phyloP scores from a whole-genome alignment of 2,329 filamentous ascomycete species.

The Curvularia verruculosa region DNA sequence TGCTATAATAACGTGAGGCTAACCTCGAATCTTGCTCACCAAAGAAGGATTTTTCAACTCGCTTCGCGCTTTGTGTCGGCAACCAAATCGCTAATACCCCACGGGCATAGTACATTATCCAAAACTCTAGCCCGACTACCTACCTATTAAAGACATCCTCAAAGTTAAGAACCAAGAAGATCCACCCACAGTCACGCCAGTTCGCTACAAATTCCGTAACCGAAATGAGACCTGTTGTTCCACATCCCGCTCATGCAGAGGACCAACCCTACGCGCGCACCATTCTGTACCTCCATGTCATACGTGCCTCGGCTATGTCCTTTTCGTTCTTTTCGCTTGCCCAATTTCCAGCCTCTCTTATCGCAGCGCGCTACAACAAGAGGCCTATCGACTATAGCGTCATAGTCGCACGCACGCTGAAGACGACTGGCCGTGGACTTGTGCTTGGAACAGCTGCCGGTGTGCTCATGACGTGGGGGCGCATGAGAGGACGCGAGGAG shows the following conservation, averaged over 20 bases:
- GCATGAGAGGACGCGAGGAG: constrained; percentile 63
- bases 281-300: constrained; percentile 66
- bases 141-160: not conserved
- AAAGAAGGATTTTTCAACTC: not conserved
- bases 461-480: constrained; percentile 51
- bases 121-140: not conserved
- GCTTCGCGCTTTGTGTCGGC: not conserved
- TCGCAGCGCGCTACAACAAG: constrained; percentile 32
- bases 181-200: not conserved
- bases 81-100: not conserved
- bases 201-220: not conserved
- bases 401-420: constrained; percentile 49
- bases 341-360: constrained; percentile 41
- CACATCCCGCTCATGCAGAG: constrained; percentile 65
- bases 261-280: constrained; percentile 63
- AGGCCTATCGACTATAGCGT: constrained; percentile 35
- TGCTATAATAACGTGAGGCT: not conserved
- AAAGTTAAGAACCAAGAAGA: not conserved
- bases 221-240: constrained; percentile 62
- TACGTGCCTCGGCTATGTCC: constrained; percentile 61
- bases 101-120: not conserved
- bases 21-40: not conserved
- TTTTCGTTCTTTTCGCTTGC: constrained; percentile 58
- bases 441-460: constrained; percentile 55
- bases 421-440: constrained; percentile 55